Base-by-base conservation (phyloP, 2,329 filamentous ascomycete genomes). In the Ophioceras dolichostomum region DNA sequence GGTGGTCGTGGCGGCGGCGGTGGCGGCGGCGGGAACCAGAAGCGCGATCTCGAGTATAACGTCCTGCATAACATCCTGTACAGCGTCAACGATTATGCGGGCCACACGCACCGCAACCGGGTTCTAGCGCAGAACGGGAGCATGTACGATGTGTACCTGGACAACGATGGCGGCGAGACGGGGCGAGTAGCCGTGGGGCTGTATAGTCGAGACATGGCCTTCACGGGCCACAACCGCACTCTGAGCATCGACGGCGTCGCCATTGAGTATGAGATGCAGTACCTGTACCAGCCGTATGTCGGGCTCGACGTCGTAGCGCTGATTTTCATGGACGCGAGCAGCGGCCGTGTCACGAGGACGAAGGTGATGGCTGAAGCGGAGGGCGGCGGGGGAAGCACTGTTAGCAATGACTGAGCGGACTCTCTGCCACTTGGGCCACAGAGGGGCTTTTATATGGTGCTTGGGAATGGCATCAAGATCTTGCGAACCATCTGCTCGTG, bases 41-140 rank as follows among this genome's bases (percentile, higher is more conserved):
- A 52, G 18, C 41, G 51, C 10, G 49, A 51, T 29, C 45, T 53
- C 21, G 54, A 55, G 38, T 69, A 65, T 53, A 64, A 70, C 33
- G 54, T 76, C 30, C 56, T 59, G 39, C 61, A 75, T 55, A 73
- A 73, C 49, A 69, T 78, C 41, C 64, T 79, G 24, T 77, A 73
- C 55, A 71, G 67, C 20, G 53, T 74, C 50, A 76, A 76, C 55
- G 66, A 78, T 57, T 78, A 74, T 51, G 59, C 58, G 12, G 70
- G 71, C 14, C 61, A 67, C 41, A 62, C 58, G 27, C 68, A 71
- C 53, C 74, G 68, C 26, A 76, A 77, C 51, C 67, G 70, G 29
- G 54, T 74, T 6, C 56, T 76, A 6, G 64, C 60, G 4, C 71
- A 75, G 51, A 66, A 69, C 43, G 71, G 72, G 29, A 62, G 59